Conservation (phyloP, 306 rosid genomes). For the Macrotyloma uniflorum region DNA sequence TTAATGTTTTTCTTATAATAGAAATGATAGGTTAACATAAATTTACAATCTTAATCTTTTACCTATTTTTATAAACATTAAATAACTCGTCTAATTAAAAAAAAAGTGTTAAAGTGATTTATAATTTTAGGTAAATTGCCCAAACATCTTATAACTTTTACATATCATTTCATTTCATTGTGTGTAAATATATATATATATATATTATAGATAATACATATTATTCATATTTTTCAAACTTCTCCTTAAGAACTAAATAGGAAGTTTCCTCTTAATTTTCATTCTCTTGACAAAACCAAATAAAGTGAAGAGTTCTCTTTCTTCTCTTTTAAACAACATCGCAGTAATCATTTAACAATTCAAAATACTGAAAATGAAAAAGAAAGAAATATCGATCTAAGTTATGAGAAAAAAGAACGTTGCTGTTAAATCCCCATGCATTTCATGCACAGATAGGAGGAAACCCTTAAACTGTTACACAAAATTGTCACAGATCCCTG, state of each 20-base stretch:
- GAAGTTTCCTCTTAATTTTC: not conserved
- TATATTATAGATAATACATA: not conserved
- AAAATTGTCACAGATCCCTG: not conserved
- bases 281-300: not conserved
- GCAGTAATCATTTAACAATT: not conserved
- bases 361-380: not conserved
- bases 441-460: not conserved
- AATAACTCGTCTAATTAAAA: not conserved
- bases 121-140: not conserved
- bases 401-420: not conserved
- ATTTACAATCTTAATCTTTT: not conserved
- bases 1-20: not conserved
- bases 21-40: not conserved
- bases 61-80: not conserved
- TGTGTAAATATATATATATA: not conserved
- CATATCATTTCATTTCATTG: no score
- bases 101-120: not conserved
- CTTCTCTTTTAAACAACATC: not conserved
- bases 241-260: not conserved
- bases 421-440: not conserved
- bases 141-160: no score
- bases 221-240: not conserved
- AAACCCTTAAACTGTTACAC: not conserved
- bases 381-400: not conserved
- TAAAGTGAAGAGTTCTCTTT: not conserved